Percentiles rank a stretch among this genome's conserved stretches.
phyloP scores from a whole-genome alignment of 352 stramenopile species.

The Phytophthora multivora region DNA sequence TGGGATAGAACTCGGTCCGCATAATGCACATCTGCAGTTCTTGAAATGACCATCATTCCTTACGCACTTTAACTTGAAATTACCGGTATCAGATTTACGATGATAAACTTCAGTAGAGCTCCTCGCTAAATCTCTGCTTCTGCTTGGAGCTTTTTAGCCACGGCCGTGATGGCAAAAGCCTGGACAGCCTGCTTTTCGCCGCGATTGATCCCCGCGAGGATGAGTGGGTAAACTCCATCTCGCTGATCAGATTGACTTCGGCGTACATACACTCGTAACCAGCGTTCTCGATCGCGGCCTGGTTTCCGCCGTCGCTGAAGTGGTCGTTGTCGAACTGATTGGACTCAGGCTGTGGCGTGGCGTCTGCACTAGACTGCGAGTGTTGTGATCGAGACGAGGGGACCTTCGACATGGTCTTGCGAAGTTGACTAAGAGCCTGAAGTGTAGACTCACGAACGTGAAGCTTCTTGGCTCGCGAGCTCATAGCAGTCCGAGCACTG shows the following conservation, averaged over 20 bases:
- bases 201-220: background rate
- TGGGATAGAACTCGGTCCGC: no score
- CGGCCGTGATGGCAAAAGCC: constrained; percentile 16
- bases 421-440: constrained; percentile 26
- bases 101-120: constrained; percentile 11
- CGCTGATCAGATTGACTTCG: constrained; percentile 16
- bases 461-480: constrained; percentile 21
- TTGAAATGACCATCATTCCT: constrained; percentile 7
- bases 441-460: constrained; percentile 32
- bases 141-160: constrained; percentile 28
- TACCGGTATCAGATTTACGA: constrained; percentile 6
- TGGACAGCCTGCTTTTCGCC: constrained; percentile 10
- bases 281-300: constrained; percentile 3
- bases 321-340: constrained; percentile 21
- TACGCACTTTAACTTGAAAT: constrained; percentile 29
- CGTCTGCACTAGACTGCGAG: background rate
- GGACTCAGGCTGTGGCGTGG: background rate
- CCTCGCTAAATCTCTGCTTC: constrained; percentile 7
- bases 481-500: constrained; percentile 18
- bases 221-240: constrained; percentile 6
- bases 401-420: constrained; percentile 19
- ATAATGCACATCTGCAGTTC: no score
- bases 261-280: constrained; percentile 30
- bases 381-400: background rate
- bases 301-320: background rate